Evolutionary conservation across 192 early-diverging fungal genomes (phyloP), one percentile per base, ranked within the genome.

Genomic region (Rhizophagus prolifer): DNA sequence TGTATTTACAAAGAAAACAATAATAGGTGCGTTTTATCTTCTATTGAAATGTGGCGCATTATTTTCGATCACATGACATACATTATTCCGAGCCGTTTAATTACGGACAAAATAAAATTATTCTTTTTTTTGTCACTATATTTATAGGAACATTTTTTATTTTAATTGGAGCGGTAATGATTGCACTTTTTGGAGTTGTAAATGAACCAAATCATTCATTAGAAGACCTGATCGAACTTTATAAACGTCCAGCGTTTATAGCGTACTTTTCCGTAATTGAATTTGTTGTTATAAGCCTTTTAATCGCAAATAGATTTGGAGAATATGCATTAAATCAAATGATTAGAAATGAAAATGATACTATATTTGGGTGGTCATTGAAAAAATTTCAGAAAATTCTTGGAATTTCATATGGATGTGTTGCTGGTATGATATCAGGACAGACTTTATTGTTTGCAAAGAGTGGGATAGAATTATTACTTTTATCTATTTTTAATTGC

Each of bases 401-500:
- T 0, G 90, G 90, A 25, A 82, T 90, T 30, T 82, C 90, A 14
- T 94, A 89, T 58, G 92, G 91, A n/a, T 77, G 88, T 41, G 77
- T 94, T 1, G 85, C 88, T 31, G 92, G 91, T 21, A 90, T 91
- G 66, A 85, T 94, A 26, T 90, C 90, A 70, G 90, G 90, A 68
- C 92, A 94, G 74, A 89, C 88, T 6, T 78, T 94, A 70, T 76
- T 94, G 68, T 91, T 92, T 80, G 92, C 92, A 61, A 94, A 94
- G 73, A 92, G 90, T 62, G 92, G 92, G 3, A 86, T 93, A 21
- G 92, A 92, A 28, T 82, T 94, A 71, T 72, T 94, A n/a, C 79
- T 90, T 4, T 78, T 93, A 34, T 90, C 88, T 0, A 74, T 90
- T 19, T 54, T 85, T 23, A 65, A 81, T 19, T 83, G 90, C 21